Evolutionary conservation across 2,329 filamentous ascomycete species (phyloP).

Genomic region (Paracorniculantispora psalliotae): DNA sequence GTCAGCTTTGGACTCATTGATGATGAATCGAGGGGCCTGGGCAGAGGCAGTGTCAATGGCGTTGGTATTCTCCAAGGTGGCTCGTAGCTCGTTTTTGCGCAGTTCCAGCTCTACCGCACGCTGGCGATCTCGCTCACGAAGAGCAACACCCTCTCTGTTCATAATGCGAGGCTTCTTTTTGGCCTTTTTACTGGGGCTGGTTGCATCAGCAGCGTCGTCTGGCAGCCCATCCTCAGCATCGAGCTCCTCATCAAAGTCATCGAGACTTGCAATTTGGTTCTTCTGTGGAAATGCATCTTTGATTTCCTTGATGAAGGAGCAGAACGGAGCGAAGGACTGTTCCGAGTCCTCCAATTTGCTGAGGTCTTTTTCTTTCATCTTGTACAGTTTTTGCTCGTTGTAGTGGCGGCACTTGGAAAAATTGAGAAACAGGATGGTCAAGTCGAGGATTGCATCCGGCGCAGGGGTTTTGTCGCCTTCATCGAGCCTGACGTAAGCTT

Average conservation of each 20-base stretch:
- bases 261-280: conserved; percentile 28
- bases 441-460: conserved; percentile 23
- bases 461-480: no score
- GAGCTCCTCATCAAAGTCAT: conserved; percentile 20
- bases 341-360: conserved; percentile 14
- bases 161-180: conserved; percentile 30
- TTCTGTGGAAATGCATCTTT: conserved; percentile 27
- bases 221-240: conserved; percentile 18
- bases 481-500: neutral
- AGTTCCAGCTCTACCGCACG: conserved; percentile 50
- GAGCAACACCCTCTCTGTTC: conserved; percentile 38
- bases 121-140: conserved; percentile 51
- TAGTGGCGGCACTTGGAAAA: conserved; percentile 23
- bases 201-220: neutral
- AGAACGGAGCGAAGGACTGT: conserved; percentile 20
- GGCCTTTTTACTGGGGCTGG: neutral
- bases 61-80: conserved; percentile 32
- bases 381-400: conserved; percentile 19
- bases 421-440: conserved; percentile 27
- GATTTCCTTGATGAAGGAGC: conserved; percentile 23
- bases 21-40: conserved; percentile 50
- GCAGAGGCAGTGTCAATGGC: conserved; percentile 37
- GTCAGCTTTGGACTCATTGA: conserved; percentile 61
- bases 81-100: conserved; percentile 44
- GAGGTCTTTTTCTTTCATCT: conserved; percentile 18